Conservation (phyloP, 1,284 basidiomycete species). For the Trichosporon faecale region DNA sequence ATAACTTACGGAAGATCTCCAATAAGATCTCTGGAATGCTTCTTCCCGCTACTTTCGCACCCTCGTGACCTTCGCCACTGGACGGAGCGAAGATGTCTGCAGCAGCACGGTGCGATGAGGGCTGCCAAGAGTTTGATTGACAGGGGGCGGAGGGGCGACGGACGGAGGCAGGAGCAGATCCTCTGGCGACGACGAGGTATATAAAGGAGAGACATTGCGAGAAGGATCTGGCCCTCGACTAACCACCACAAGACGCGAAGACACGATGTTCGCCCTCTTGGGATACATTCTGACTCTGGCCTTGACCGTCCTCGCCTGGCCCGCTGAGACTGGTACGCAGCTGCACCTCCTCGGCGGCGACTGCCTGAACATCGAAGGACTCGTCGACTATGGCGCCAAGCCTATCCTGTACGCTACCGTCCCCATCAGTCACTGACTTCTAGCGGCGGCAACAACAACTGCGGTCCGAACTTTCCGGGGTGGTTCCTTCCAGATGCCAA, state of each 20-base stretch:
- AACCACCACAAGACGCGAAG: no score
- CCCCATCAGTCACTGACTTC: not conserved
- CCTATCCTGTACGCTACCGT: not conserved
- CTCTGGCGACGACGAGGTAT: not conserved
- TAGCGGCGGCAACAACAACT: not conserved
- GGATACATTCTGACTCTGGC: not conserved
- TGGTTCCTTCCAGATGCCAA: not conserved
- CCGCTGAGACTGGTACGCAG: not conserved
- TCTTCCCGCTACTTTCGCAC: no score
- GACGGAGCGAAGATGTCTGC: no score
- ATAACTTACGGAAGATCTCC: not conserved
- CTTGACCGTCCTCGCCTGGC: not conserved
- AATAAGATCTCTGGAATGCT: not conserved
- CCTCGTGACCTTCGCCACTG: not conserved
- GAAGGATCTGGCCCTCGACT: no score
- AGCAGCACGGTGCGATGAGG: no score
- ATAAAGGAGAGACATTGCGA: no score
- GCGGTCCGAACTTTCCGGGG: not conserved
- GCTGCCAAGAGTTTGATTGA: no score
- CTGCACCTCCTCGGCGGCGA: not conserved
- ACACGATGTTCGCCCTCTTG: not conserved
- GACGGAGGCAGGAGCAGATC: no score
- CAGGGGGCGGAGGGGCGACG: no score
- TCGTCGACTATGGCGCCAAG: not conserved
- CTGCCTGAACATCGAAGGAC: not conserved